Conservation (phyloP, 306 rosid species). For the Ceratonia siliqua region DNA sequence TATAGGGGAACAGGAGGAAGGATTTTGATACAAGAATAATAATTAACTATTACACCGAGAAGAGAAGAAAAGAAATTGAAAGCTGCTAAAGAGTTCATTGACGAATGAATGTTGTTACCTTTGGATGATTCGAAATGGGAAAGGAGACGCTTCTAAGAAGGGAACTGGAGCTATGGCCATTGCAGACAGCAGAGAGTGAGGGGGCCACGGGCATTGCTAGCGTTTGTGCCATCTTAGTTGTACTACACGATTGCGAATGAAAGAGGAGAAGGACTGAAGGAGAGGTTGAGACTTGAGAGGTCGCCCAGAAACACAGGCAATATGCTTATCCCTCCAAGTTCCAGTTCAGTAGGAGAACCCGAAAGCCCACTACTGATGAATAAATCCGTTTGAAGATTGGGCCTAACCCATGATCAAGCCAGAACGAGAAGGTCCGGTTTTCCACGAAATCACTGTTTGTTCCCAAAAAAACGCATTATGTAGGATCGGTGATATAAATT, state of each 20-base stretch:
- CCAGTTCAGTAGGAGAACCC: neutral
- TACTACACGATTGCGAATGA: neutral
- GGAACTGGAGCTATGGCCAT: constrained; percentile 31
- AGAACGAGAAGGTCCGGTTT: too few species aligned
- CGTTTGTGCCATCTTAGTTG: constrained; percentile 63
- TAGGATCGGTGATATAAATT: too few species aligned
- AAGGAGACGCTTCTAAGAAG: constrained; percentile 51
- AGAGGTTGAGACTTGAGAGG: neutral
- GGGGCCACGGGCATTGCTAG: constrained; percentile 76
- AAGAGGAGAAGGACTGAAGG: neutral
- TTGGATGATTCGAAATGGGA: constrained; percentile 41
- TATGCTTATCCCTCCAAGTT: constrained; percentile 17
- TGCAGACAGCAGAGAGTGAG: constrained; percentile 66
- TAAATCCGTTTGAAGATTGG: neutral
- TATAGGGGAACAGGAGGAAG: neutral
- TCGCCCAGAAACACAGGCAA: neutral
- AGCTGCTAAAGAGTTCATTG: neutral
- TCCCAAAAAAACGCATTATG: too few species aligned
- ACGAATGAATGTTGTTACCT: constrained; percentile 41
- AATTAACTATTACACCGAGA: neutral
- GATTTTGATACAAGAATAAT: neutral
- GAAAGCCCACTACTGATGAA: too few species aligned
- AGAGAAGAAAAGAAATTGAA: neutral
- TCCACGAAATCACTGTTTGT: too few species aligned
- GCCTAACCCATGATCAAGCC: too few species aligned